Evolutionary conservation across 768 basidiomycete species (phyloP).

Genomic region (Polyporus arcularius): DNA sequence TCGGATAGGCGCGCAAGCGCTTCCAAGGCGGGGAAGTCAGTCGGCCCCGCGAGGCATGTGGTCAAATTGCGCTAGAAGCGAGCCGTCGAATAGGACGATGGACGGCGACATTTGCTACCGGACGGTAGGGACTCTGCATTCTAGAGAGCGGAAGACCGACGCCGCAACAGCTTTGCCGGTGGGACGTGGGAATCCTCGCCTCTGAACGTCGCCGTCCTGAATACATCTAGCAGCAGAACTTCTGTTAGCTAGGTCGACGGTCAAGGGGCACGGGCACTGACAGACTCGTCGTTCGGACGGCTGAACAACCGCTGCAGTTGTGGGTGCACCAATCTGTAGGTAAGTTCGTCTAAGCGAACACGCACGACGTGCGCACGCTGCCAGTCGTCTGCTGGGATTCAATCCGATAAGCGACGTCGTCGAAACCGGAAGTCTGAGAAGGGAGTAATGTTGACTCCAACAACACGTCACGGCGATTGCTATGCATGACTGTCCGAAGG

Average conservation of each 20-base stretch:
- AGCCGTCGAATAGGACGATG: no score
- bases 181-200: no score
- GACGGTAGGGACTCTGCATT: no score
- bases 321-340: conserved; percentile 2
- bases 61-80: no score
- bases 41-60: no score
- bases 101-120: no score
- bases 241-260: neutral
- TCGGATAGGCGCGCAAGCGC: no score
- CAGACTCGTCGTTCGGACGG: neutral
- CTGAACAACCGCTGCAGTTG: conserved; percentile 1
- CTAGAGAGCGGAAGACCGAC: no score
- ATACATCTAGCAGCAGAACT: neutral
- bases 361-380: neutral
- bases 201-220: no score
- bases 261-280: neutral
- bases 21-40: no score
- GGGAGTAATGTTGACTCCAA: neutral
- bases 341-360: neutral
- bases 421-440: neutral
- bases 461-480: neutral
- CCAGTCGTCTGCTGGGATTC: neutral
- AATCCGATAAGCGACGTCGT: neutral
- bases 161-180: no score
- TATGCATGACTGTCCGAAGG: neutral